Base-by-base conservation (phyloP, 805 yeast genomes). In the Wickerhamiella azymoides region DNA sequence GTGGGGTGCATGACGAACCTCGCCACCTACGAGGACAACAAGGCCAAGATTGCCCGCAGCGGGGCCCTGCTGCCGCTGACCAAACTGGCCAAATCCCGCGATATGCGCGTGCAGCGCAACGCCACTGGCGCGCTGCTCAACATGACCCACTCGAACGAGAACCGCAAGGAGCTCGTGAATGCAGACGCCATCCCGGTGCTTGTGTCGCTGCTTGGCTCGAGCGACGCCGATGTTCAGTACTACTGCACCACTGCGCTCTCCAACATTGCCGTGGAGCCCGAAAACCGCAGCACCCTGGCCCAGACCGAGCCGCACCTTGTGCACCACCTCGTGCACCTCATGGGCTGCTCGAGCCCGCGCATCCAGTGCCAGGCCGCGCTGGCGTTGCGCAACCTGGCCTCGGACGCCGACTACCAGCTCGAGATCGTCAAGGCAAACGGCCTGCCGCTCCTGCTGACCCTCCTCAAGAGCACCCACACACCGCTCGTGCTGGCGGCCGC, bases 311-410 rank as follows among this genome's bases (percentile, higher is more conserved):
- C 96, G 11, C 80, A 84, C 57, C 72, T 92, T 52, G 96, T 92
- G 10, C 69, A 80, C 50, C 92, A 85, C 60, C 72, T 92, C 52
- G 96, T 92, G 24, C 76, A 76, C 52, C 72, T 92, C 53, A 89
- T 92, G 97, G 93, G 84, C 60, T 83, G 94, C 2, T 80, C 86
- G 10, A 77, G 92, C 39, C 89, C 96, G 32, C 74, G 97, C 55
- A 96, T 92, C 30, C 96, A 92, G 65, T 92, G 99, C 65, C 98
- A 92, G 68, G 97, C 98, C 0, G 93, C 98, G 4, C 71, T 92
- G 51, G 98, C 97, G 1, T 71, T 92, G 54, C 76, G 99, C 66
- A 92, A 92, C 61, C 74, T 92, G 58, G 99, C 98, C 1, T 82
- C 94, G 3, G 99, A 92, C 65, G 85, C 92, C 14, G 81, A 86